These are phyloP conservation scores for Coprinopsis marcescibilis DNA, from an alignment of 768 basidiomycete species.

Conservation along the genomic window DNA sequence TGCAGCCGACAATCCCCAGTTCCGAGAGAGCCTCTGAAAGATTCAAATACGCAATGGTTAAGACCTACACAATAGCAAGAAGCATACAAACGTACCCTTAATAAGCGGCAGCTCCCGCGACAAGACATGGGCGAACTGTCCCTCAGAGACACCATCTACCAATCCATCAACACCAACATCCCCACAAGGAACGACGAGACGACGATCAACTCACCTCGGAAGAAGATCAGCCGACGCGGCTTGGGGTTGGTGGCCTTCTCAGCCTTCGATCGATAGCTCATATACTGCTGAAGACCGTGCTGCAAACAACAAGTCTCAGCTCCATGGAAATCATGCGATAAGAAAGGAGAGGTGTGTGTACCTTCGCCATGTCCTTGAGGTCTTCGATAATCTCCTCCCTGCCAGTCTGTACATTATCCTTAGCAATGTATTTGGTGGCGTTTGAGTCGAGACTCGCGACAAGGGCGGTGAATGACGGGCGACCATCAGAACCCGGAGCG, in stretches of 20 bases:
- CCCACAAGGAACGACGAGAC: constrained; percentile 5
- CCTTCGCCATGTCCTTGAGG: constrained; percentile 57
- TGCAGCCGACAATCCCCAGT: constrained; percentile 46
- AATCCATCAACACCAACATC: constrained; percentile 12
- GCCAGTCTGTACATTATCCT: constrained; percentile 50
- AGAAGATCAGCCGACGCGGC: constrained; percentile 65
- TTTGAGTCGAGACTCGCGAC: constrained; percentile 72
- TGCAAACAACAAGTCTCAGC: constrained; percentile 18
- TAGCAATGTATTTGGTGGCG: constrained; percentile 57
- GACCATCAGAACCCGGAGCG: constrained; percentile 62
- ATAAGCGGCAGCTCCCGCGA: constrained; percentile 51
- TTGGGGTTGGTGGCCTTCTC: constrained; percentile 38
- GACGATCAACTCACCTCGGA: constrained; percentile 44
- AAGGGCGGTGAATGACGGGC: constrained; percentile 72
- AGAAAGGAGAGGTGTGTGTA: constrained; percentile 17
- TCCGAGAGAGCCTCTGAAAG: constrained; percentile 61
- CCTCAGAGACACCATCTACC: constrained; percentile 46
- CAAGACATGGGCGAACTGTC: constrained; percentile 44
- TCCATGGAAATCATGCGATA: neutral
- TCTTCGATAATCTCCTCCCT: constrained; percentile 69
- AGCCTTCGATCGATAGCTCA: constrained; percentile 39
- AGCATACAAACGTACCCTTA: constrained; percentile 35
- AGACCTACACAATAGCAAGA: neutral
- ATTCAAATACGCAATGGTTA: no score
- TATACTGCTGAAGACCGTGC: constrained; percentile 51